Evolutionary conservation across 176 grass and related monocot genomes (phyloP), one percentile per base, ranked within the genome.

Genomic region (Juncus effusus): DNA sequence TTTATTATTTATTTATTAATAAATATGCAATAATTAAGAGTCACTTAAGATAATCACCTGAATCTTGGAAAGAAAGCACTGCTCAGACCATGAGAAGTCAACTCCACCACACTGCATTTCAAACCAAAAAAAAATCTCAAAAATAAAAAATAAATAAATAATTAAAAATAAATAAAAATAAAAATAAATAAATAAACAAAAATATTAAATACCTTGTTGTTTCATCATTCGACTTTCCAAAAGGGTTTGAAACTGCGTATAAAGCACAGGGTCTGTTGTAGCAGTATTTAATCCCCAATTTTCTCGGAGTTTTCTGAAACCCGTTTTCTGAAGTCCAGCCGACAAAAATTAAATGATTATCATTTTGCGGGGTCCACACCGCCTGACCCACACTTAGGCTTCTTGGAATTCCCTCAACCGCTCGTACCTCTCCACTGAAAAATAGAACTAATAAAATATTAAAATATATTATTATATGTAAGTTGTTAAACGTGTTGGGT

Each of bases 251-350:
- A 67, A 73, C 74, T 67, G 79, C 79, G 71, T 88, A 96, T 69
- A 96, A 55, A 63, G 85, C 66, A 86, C 92, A 91, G 51, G 85
- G 84, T 74, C 92, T 84, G 56, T 91, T 96, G 68, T 83, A 96
- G 73, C 92, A 96, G 61, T 96, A 96, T 67, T 91, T 96, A 69
- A 96, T 96, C 51, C 92, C 92, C 69, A 96, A 82, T 75, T 96
- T 96, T 77, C 92, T 81, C 62, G 92, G 85, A 5, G 70, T 81
- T 63, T 64, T 59, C 72, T 91, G 82, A 47, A 80, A 82, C 68
- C 85, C 85, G 83, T 91, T 96, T 62, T 91, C 87, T 52, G 75
- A 75, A 78, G 92, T 74, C 92, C 92, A 96, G 36, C 79, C 82
- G 68, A 96, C 92, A 91, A 96, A 96, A 78, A 96, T 82, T 74